A percentile compares a stretch with the other conserved stretches of the same genome.
phyloP scores from a whole-genome alignment of 2,329 filamentous ascomycete species.

The Pseudogymnoascus sp. region DNA sequence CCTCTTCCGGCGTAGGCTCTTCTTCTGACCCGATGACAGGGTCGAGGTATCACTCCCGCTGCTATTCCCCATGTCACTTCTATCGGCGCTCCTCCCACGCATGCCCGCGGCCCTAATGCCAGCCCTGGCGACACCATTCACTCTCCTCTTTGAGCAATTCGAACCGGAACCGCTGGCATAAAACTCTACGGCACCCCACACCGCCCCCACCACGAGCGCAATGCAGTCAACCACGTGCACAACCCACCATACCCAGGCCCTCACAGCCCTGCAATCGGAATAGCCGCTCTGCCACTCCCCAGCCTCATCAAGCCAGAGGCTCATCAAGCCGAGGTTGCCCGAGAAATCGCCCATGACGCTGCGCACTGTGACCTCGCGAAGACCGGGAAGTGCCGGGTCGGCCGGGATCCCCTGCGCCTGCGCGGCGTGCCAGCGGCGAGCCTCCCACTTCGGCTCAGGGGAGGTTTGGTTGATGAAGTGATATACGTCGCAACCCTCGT shows the following conservation, averaged over 20 bases:
- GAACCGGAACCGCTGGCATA: neutral
- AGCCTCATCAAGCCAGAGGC: slow-evolving; percentile 42
- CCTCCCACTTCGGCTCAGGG: neutral
- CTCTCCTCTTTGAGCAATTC: neutral
- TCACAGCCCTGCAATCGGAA: slow-evolving; percentile 66
- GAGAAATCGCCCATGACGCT: slow-evolving; percentile 98
- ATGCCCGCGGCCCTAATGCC: neutral
- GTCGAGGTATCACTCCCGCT: neutral
- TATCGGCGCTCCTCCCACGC: neutral
- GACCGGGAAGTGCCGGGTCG: slow-evolving; percentile 44
- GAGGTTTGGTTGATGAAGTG: slow-evolving; percentile 67
- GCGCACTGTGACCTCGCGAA: slow-evolving; percentile 85
- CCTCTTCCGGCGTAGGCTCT: slow-evolving; percentile 2
- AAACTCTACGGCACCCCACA: neutral
- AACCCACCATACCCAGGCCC: slow-evolving; percentile 91
- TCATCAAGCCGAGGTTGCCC: slow-evolving; percentile 85
- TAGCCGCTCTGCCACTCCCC: slow-evolving; percentile 75
- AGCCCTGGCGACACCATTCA: neutral
- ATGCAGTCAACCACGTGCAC: slow-evolving; percentile 65
- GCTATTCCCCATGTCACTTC: neutral
- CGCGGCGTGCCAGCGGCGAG: slow-evolving; percentile 40
- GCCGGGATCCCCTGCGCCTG: slow-evolving; percentile 33
- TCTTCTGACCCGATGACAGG: neutral
- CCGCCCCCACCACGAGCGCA: neutral
- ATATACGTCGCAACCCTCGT: slow-evolving; percentile 84